Evolutionary conservation across 2,329 filamentous ascomycete species (phyloP).

Genomic region (Pyricularia sp.): DNA sequence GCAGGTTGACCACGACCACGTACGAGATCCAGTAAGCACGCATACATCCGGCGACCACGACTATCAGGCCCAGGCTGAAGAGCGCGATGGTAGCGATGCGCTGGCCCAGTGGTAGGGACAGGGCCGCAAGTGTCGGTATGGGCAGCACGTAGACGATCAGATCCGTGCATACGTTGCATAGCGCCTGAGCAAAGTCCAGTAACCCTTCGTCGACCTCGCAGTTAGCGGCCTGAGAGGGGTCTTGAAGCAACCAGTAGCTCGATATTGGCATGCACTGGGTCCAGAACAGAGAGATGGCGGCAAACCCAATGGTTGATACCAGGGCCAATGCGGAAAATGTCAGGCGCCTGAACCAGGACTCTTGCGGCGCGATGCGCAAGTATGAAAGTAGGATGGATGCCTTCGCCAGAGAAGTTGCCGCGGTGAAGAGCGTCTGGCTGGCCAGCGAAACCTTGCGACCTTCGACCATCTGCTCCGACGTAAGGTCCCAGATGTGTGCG

Average conservation of each 20-base stretch:
- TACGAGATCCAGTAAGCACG: conserved; percentile 23
- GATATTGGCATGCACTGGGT: conserved; percentile 21
- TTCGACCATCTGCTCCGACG: background rate
- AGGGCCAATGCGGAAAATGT: conserved; percentile 16
- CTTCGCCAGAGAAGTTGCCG: conserved; percentile 28
- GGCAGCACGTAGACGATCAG: conserved; percentile 23
- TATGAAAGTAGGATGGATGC: conserved; percentile 27
- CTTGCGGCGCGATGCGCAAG: conserved; percentile 22
- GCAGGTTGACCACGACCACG: conserved; percentile 22
- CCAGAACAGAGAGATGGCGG: conserved; percentile 22
- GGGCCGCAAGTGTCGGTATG: conserved; percentile 19
- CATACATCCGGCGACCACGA: conserved; percentile 22
- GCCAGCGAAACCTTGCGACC: conserved; percentile 18
- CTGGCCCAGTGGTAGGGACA: conserved; percentile 20
- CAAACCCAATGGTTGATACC: conserved; percentile 16
- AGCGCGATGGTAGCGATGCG: conserved; percentile 22
- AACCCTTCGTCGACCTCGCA: conserved; percentile 14
- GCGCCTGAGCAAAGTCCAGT: conserved; percentile 17
- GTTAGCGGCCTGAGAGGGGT: background rate
- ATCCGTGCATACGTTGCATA: conserved; percentile 19
- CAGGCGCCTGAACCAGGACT: conserved; percentile 19
- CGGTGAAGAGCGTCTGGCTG: conserved; percentile 25
- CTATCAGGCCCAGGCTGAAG: conserved; percentile 23
- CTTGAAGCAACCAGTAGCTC: conserved; percentile 16
- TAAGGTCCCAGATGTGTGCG: conserved; percentile 2